phyloP scores from a whole-genome alignment of 2,329 filamentous ascomycete genomes.

The Parafenestella ontariensis region DNA sequence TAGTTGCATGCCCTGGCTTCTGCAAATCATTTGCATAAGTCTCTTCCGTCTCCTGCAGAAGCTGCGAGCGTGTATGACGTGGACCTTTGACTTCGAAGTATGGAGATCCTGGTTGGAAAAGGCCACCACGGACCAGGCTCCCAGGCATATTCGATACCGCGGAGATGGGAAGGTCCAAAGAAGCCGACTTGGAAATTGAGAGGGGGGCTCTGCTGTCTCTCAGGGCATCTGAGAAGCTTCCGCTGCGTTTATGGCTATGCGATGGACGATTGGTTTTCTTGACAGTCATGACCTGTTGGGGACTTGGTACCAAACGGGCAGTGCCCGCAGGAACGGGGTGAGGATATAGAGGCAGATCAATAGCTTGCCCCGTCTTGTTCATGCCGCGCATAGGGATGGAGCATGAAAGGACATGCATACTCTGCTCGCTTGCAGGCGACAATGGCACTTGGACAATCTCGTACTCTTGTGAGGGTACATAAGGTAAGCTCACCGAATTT shows the following conservation, averaged over 20 bases:
- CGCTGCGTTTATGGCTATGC: constrained; percentile 77
- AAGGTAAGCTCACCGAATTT: constrained; percentile 46
- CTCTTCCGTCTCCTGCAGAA: constrained; percentile 41
- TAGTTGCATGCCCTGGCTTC: constrained; percentile 28
- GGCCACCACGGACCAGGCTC: constrained; percentile 83
- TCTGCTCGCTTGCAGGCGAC: constrained; percentile 58
- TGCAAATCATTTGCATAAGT: constrained; percentile 28
- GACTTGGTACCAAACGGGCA: constrained; percentile 38
- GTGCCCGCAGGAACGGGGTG: constrained; percentile 44
- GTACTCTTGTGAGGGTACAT: constrained; percentile 42
- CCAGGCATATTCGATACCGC: constrained; percentile 75
- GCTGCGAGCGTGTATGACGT: constrained; percentile 41
- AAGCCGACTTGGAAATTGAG: constrained; percentile 55
- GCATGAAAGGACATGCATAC: constrained; percentile 66
- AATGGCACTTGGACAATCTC: constrained; percentile 45
- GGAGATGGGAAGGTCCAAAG: constrained; percentile 54
- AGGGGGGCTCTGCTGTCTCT: constrained; percentile 69
- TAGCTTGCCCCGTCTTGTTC: constrained; percentile 42
- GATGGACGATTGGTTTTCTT: constrained; percentile 37
- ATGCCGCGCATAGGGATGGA: constrained; percentile 61
- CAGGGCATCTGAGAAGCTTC: constrained; percentile 84
- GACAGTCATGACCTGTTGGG: constrained; percentile 33
- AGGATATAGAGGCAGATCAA: constrained; percentile 50
- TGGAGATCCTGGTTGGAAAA: constrained; percentile 82
- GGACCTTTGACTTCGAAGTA: constrained; percentile 68